phyloP scores from a whole-genome alignment of 163 green algal species.

The Volvox carteri region DNA sequence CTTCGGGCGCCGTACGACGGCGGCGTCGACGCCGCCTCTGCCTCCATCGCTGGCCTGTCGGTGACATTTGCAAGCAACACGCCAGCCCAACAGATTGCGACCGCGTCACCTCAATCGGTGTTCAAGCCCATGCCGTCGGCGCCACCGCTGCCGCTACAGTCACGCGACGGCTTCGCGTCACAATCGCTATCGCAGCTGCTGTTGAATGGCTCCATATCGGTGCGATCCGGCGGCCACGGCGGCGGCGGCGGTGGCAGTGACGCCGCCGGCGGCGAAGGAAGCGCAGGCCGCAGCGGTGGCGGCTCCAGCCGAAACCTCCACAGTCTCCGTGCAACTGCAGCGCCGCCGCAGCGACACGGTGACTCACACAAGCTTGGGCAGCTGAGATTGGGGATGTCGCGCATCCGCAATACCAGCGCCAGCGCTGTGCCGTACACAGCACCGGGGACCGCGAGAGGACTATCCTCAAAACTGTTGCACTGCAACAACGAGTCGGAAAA shows the following conservation, averaged over 20 bases:
- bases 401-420: background rate
- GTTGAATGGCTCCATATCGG: background rate
- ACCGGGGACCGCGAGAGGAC: too few species aligned
- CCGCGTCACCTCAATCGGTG: background rate
- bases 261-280: background rate
- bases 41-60: too few species aligned
- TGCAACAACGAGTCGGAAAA: too few species aligned
- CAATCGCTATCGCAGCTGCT: conserved; percentile 6
- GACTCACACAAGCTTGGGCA: background rate
- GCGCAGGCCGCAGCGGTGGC: background rate
- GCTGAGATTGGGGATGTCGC: background rate
- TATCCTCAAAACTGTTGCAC: too few species aligned
- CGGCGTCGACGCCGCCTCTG: background rate
- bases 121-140: background rate
- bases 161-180: conserved; percentile 1
- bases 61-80: too few species aligned
- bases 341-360: background rate
- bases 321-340: background rate
- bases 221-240: background rate
- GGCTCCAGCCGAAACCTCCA: background rate
- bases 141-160: background rate
- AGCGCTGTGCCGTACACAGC: background rate
- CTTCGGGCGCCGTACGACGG: background rate
- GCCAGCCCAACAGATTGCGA: too few species aligned
- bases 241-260: background rate